Base-by-base conservation (phyloP, 2,329 filamentous ascomycete genomes). In the Trichoderma atroviride region DNA sequence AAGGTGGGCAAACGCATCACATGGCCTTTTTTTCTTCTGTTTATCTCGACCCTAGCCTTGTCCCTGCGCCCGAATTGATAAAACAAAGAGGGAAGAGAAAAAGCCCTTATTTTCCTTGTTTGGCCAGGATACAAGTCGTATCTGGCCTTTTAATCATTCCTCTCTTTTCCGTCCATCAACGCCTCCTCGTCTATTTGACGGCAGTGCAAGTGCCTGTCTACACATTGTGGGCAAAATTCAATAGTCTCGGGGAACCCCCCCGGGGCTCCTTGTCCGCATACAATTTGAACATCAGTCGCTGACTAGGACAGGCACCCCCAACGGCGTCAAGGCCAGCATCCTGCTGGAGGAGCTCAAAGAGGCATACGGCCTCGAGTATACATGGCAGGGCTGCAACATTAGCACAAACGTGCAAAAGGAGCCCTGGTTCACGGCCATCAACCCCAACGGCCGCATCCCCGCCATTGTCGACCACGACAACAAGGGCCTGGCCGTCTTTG, bases 391-490 rank as follows among this genome's bases (percentile, higher is more conserved):
- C 68, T 83, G 91, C 77, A 83, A 89, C 78, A 91, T 89, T 72
- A 74, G 75, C 69, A 82, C 88, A 74, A 89, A 89, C 79, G 84
- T 88, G 33, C 89, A 91, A 74, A 91, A 91, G 78, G 84, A 91
- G 81, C 82, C 85, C 1, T 91, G 89, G 89, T 91, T 87, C 80
- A 87, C 84, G 0, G 85, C 85, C 47, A 76, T 89, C 35, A 85
- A 85, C 70, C 88, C 89, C 47, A 92, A 91, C 77, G 89, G 89
- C 3, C 84, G 88, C 19, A 90, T 91, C 73, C 88, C 89, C 2
- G 88, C 86, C 58, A 85, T 91, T 58, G 84, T 91, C 35, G 89
- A 91, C 79, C 89, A 91, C 72, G 87, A 91, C 77, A 84, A 87
- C 71, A 81, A 81, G 68, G 84, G 79, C 58, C 86, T 91, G 63